phyloP scores from a whole-genome alignment of 352 stramenopile genomes.

The Phytophthora lateralis region DNA sequence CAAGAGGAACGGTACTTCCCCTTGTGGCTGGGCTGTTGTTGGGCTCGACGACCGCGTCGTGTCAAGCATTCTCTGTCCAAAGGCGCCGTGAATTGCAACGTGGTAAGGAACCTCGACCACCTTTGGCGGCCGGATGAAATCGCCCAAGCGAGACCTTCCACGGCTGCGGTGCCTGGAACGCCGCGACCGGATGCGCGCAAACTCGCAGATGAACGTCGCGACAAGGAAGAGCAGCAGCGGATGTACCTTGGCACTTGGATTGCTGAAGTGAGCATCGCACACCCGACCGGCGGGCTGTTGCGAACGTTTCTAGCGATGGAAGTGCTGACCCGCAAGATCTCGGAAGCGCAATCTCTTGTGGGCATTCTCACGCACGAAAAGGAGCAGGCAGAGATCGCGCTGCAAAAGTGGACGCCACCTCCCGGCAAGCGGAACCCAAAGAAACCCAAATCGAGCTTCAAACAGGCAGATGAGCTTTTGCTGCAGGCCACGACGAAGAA shows the following conservation, averaged over 20 bases:
- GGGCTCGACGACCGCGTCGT: constrained; percentile 48
- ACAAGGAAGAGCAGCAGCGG: constrained; percentile 23
- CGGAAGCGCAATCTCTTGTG: constrained; percentile 57
- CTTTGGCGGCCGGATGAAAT: constrained; percentile 37
- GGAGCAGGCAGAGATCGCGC: constrained; percentile 22
- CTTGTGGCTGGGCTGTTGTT: constrained; percentile 73
- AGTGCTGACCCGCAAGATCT: constrained; percentile 62
- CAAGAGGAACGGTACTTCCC: constrained; percentile 66
- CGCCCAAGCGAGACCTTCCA: constrained; percentile 5
- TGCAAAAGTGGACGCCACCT: constrained; percentile 28
- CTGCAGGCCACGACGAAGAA: constrained; percentile 39
- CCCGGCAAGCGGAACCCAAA: constrained; percentile 32
- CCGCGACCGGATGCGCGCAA: constrained; percentile 4
- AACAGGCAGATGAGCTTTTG: constrained; percentile 44
- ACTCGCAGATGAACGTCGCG: neutral
- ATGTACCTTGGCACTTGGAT: constrained; percentile 88
- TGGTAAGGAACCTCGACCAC: constrained; percentile 75
- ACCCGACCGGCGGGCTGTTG: constrained; percentile 76
- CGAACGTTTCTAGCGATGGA: constrained; percentile 78
- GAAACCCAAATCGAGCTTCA: constrained; percentile 41
- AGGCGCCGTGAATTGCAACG: constrained; percentile 44
- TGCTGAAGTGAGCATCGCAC: constrained; percentile 82
- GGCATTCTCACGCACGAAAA: constrained; percentile 61
- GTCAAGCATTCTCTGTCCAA: constrained; percentile 54
- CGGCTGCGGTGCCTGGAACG: neutral